Evolutionary conservation across 768 basidiomycete species (phyloP).

Genomic region (Phylloporus arenicola): DNA sequence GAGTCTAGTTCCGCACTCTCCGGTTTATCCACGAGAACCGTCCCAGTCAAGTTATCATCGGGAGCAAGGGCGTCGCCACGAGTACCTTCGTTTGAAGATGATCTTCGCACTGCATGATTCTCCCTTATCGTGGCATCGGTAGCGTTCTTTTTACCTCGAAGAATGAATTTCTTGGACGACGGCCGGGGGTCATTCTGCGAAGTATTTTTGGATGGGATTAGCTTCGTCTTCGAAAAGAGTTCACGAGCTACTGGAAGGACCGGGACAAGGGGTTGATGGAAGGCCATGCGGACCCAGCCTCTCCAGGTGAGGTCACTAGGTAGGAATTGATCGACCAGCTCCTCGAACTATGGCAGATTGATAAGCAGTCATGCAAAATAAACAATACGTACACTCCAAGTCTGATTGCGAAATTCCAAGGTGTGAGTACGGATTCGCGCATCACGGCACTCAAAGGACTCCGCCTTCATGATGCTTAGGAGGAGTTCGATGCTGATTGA

Average conservation of each 20-base stretch:
- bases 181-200: conserved; percentile 26
- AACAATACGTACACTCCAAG: conserved; percentile 61
- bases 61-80: background rate
- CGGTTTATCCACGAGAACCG: conserved; percentile 39
- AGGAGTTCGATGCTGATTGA: conserved; percentile 57
- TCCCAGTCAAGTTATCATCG: conserved; percentile 20
- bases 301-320: conserved; percentile 74
- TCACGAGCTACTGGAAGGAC: conserved; percentile 77
- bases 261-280: conserved; percentile 72
- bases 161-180: conserved; percentile 16
- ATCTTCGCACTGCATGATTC: conserved; percentile 11
- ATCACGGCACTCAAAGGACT: conserved; percentile 79
- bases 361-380: conserved; percentile 5
- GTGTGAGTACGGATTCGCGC: conserved; percentile 75
- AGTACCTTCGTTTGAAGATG: conserved; percentile 17
- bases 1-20: conserved; percentile 28
- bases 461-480: conserved; percentile 74
- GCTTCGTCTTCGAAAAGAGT: conserved; percentile 71
- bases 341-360: conserved; percentile 54
- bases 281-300: conserved; percentile 80
- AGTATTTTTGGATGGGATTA: conserved; percentile 42
- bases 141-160: conserved; percentile 18
- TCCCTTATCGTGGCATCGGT: conserved; percentile 10
- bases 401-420: conserved; percentile 77
- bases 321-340: conserved; percentile 72